phyloP scores from a whole-genome alignment of 371 early-diverging fungal species.

The Haplosporangium sp. region DNA sequence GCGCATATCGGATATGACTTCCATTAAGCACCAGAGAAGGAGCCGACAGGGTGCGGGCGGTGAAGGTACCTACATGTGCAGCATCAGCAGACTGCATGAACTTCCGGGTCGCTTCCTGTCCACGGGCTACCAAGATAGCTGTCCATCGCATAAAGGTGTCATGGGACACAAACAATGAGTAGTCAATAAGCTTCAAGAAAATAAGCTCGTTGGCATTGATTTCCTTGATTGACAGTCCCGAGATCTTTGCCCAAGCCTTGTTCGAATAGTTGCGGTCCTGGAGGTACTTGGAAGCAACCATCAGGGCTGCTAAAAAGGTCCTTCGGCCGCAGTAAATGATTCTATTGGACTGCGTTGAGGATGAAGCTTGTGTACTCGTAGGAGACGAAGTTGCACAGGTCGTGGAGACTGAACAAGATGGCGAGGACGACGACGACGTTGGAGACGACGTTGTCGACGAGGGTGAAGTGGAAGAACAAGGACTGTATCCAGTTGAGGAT shows the following conservation, averaged over 20 bases:
- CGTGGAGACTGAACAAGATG: conserved; percentile 16
- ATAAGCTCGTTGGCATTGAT: conserved; percentile 76
- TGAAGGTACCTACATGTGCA: conserved; percentile 18
- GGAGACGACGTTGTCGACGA: conserved; percentile 35
- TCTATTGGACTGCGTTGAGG: conserved; percentile 29
- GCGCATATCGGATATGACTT: conserved; percentile 30
- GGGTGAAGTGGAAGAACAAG: conserved; percentile 29
- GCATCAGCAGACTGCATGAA: conserved; percentile 38
- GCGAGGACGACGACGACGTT: conserved; percentile 21
- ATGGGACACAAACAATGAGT: conserved; percentile 73
- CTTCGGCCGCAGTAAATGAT: conserved; percentile 75
- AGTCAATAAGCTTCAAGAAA: conserved; percentile 75
- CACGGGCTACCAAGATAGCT: conserved; percentile 62
- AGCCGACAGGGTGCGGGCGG: conserved; percentile 20
- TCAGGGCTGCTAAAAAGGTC: conserved; percentile 77
- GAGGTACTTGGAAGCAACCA: conserved; percentile 80
- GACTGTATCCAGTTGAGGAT: conserved; percentile 25
- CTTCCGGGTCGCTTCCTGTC: conserved; percentile 55
- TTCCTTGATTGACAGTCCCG: conserved; percentile 68
- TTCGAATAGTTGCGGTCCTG: conserved; percentile 80
- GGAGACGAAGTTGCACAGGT: conserved; percentile 14
- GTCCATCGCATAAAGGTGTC: conserved; percentile 75
- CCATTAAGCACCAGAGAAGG: conserved; percentile 38
- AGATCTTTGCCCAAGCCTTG: conserved; percentile 83
- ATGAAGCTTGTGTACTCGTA: conserved; percentile 9